These are phyloP conservation scores for Phascolomyces articulosus DNA, from an alignment of 371 early-diverging fungal species.

Conservation along the genomic window DNA sequence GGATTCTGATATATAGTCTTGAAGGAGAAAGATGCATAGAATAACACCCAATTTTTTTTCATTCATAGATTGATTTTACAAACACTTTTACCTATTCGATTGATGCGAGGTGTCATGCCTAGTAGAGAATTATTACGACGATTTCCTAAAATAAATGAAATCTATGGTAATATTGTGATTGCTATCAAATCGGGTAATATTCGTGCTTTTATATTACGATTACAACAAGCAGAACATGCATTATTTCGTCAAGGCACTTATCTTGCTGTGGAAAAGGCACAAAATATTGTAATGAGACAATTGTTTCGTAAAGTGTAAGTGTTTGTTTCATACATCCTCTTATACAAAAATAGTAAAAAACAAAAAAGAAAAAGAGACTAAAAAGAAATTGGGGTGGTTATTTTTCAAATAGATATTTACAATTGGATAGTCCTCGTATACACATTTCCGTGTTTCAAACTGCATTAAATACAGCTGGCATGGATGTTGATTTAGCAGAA, in stretches of 20 bases:
- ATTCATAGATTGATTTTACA: conserved; percentile 76
- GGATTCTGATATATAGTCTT: not conserved
- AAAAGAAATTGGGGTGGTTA: not conserved
- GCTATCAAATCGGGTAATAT: conserved; percentile 77
- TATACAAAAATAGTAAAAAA: no score
- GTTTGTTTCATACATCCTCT: not conserved
- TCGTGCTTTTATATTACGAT: conserved; percentile 63
- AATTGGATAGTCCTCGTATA: conserved; percentile 55
- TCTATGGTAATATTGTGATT: conserved; percentile 64
- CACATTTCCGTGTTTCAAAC: conserved; percentile 55
- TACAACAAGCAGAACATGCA: conserved; percentile 52
- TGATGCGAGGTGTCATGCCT: conserved; percentile 73
- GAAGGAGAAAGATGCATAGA: no score
- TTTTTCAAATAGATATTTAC: conserved; percentile 46
- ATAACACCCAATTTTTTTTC: not conserved
- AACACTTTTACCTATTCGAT: conserved; percentile 73
- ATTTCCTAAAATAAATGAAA: conserved; percentile 55
- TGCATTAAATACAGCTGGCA: conserved; percentile 54
- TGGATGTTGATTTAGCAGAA: conserved; percentile 50
- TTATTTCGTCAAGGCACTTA: conserved; percentile 75
- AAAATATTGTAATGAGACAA: conserved; percentile 71
- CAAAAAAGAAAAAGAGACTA: not conserved
- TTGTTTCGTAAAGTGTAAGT: conserved; percentile 79
- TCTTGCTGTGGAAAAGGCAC: conserved; percentile 76
- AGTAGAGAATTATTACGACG: conserved; percentile 50